Evolutionary conservation across 768 basidiomycete genomes (phyloP).

Genomic region (Leccinum incarnatum): DNA sequence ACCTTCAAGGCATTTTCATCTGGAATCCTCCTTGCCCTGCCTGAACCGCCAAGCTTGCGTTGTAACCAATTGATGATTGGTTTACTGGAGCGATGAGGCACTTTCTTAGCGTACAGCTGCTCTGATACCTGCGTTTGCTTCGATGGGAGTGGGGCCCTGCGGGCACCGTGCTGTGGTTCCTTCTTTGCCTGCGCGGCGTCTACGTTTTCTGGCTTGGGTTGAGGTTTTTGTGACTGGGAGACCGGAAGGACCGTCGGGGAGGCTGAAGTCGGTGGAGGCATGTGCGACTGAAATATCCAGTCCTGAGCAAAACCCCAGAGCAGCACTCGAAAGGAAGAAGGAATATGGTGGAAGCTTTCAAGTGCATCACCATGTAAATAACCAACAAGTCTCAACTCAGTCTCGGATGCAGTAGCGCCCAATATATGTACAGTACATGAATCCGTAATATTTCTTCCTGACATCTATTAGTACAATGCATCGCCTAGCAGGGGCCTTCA

Average conservation of each 20-base stretch:
- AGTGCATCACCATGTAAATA: constrained; percentile 7
- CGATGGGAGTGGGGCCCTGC: constrained; percentile 16
- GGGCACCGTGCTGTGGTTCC: constrained; percentile 18
- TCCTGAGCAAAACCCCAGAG: not conserved
- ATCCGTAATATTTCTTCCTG: not conserved
- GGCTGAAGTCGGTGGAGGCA: constrained; percentile 15
- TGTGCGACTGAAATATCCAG: constrained; percentile 7
- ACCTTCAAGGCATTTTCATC: constrained; percentile 27
- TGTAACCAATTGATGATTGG: constrained; percentile 91
- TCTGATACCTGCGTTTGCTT: constrained; percentile 28
- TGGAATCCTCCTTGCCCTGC: constrained; percentile 50
- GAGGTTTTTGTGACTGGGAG: constrained; percentile 11
- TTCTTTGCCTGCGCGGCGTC: constrained; percentile 13
- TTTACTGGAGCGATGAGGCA: constrained; percentile 69
- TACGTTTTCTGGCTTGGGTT: constrained; percentile 11
- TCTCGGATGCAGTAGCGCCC: constrained; percentile 18
- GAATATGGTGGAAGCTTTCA: not conserved
- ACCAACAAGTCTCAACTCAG: constrained; percentile 5
- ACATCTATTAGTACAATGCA: not conserved
- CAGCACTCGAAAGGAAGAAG: constrained; percentile 1
- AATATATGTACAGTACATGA: not conserved
- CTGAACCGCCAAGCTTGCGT: constrained; percentile 75
- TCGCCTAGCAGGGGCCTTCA: constrained; percentile 30
- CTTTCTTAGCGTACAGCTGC: constrained; percentile 53
- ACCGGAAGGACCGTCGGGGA: constrained; percentile 16